These are phyloP conservation scores for Erodium maritimum DNA, from an alignment of 345 rosid species.

Conservation along the genomic window DNA sequence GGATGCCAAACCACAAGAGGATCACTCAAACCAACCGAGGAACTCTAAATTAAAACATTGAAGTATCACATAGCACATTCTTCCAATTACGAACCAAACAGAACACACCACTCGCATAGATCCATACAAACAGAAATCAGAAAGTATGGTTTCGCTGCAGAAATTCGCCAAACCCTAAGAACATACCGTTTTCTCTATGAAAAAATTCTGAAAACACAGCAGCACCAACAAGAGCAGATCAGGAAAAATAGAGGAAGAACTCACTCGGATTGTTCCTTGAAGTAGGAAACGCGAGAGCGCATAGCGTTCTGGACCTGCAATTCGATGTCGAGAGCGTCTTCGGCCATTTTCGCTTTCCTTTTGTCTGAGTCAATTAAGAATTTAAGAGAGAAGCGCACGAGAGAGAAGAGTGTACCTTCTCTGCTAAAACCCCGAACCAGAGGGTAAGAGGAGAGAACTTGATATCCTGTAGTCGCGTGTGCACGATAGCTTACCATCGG, in stretches of 20 bases:
- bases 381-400: neutral
- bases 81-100: neutral
- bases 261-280: conserved; percentile 65
- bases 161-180: neutral
- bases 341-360: conserved; percentile 17
- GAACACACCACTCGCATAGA: neutral
- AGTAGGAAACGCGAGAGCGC: conserved; percentile 55
- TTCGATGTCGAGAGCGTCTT: conserved; percentile 34
- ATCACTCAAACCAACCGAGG: neutral
- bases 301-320: conserved; percentile 50
- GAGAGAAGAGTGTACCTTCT: neutral
- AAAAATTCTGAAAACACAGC: neutral
- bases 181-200: neutral
- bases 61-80: neutral
- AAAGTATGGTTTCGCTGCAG: neutral
- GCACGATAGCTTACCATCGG: neutral
- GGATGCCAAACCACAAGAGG: neutral
- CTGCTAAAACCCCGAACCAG: neutral
- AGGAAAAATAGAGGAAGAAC: conserved; percentile 4
- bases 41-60: neutral
- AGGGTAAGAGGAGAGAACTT: neutral
- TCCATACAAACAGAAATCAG: neutral
- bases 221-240: neutral
- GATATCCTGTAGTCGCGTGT: neutral
- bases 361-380: neutral